These are phyloP conservation scores for Arabidopsis hybrid DNA, from an alignment of 441 rosid species.

Conservation along the genomic window DNA sequence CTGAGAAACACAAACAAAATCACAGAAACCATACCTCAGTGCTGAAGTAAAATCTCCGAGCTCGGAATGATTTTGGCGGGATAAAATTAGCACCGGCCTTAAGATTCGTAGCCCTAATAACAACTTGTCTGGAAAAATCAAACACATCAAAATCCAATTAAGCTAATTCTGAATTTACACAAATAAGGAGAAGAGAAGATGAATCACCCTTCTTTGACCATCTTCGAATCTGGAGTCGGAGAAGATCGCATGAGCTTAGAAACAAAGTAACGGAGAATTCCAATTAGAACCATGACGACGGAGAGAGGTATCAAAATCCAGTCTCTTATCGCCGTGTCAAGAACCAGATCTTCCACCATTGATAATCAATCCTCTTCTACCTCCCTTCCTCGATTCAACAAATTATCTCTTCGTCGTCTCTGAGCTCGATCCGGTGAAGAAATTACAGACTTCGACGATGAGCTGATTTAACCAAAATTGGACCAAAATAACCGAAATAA, in stretches of 20 bases:
- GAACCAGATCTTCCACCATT: conserved; percentile 95
- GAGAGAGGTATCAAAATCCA: conserved; percentile 96
- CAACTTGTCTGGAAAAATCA: conserved; percentile 64
- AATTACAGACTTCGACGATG: too few species aligned
- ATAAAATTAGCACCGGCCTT: conserved; percentile 89
- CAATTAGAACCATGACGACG: conserved; percentile 92
- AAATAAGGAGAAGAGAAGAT: background rate
- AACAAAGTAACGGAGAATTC: conserved; percentile 90
- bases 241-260: conserved; percentile 66
- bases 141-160: conserved; percentile 17
- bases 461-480: too few species aligned
- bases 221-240: conserved; percentile 76
- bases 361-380: conserved; percentile 29
- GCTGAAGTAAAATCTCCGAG: conserved; percentile 78
- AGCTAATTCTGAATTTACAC: background rate
- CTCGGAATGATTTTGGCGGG: conserved; percentile 81
- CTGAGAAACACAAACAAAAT: background rate
- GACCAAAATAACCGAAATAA: too few species aligned
- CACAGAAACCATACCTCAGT: conserved; percentile 68
- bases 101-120: conserved; percentile 84
- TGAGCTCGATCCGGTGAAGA: conserved; percentile 28
- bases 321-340: conserved; percentile 91
- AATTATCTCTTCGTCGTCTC: background rate
- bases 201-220: conserved; percentile 85
- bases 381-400: background rate